Evolutionary conservation across 192 early-diverging fungal species (phyloP), one percentile per base, ranked within the genome.

Genomic region (Podila minutissima): DNA sequence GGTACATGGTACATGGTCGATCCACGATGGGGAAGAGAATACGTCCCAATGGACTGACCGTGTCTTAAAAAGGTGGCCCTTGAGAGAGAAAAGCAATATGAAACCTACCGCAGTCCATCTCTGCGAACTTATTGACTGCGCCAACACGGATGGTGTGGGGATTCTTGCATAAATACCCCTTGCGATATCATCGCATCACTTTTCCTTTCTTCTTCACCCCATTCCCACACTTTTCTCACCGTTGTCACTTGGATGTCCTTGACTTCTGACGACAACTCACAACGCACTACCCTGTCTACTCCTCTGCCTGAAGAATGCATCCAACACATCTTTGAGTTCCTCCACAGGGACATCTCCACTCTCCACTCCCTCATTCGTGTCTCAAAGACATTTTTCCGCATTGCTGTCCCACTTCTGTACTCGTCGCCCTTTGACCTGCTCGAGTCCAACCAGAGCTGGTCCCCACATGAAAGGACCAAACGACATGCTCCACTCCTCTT

Each of bases 301-400:
- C 53, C 53, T 11, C 19, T 61, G 15, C 77, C 77, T 41, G 77
- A 81, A 71, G 77, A 81, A 62, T 81, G 77, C 24, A 26, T 81
- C 58, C 59, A 81, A 22, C 29, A 8, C 26, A 73, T 81, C 65
- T 72, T 81, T 69, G 57, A 66, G 12, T 37, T 67, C 53, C 61
- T 83, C 38, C 9, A 63, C 1, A 46, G 48, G 13, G 81, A 83
- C 24, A 26, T 75, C 62, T 63, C 64, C 0, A 51, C 72, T 1
- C 69, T 83, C 5, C 73, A 83, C 53, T 55, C 68, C 2, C 60
- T 83, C 9, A 20, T 75, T 3, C 65, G 70, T 2, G 69, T 73
- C 59, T 83, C 81, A 13, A 72, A 24, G 24, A 60, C 81, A 11
- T 83, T 83, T 51, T 83, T 74, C 66, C 51, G 81, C 26, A 74